Evolutionary conservation across 2,329 filamentous ascomycete genomes (phyloP).

Genomic region (Stemphylium vesicarium): DNA sequence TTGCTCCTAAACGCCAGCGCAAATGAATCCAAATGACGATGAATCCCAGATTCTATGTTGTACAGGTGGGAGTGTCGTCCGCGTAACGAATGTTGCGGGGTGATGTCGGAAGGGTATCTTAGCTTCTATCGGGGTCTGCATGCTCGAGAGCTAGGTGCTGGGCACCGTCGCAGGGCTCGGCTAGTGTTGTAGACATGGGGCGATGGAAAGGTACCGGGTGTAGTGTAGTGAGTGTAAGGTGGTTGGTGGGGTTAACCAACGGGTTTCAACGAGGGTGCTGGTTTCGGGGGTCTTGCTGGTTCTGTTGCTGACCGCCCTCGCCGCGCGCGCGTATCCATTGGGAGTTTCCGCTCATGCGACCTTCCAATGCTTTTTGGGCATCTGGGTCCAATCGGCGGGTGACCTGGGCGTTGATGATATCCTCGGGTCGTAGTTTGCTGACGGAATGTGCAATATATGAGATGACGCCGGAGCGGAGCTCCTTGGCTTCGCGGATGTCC

Average conservation of each 20-base stretch:
- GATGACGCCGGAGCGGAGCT: constrained; percentile 76
- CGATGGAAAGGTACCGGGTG: constrained; percentile 9
- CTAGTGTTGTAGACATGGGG: constrained; percentile 16
- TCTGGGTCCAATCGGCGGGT: constrained; percentile 51
- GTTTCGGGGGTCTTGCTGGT: constrained; percentile 48
- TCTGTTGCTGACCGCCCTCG: constrained; percentile 45
- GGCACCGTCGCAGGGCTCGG: constrained; percentile 18
- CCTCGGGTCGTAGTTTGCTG: constrained; percentile 67
- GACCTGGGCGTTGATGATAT: constrained; percentile 40
- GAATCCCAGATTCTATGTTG: constrained; percentile 37
- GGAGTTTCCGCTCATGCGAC: constrained; percentile 49
- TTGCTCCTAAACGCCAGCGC: constrained; percentile 46
- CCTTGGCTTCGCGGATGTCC: constrained; percentile 75
- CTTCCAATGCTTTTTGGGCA: constrained; percentile 56
- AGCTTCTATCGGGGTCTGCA: constrained; percentile 20
- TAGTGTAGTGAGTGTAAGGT: constrained; percentile 13
- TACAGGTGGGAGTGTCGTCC: constrained; percentile 38
- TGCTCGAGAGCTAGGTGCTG: constrained; percentile 20
- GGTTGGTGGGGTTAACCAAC: constrained; percentile 9
- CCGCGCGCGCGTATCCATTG: constrained; percentile 47
- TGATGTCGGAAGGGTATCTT: constrained; percentile 18
- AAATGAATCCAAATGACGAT: constrained; percentile 30
- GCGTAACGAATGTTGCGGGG: constrained; percentile 28
- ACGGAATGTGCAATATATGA: constrained; percentile 76
- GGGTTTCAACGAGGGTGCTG: constrained; percentile 46